A percentile compares a stretch with the other conserved stretches of the same genome.
phyloP scores from a whole-genome alignment of 2,329 filamentous ascomycete species.

The Drechslerella coelobrocha region DNA sequence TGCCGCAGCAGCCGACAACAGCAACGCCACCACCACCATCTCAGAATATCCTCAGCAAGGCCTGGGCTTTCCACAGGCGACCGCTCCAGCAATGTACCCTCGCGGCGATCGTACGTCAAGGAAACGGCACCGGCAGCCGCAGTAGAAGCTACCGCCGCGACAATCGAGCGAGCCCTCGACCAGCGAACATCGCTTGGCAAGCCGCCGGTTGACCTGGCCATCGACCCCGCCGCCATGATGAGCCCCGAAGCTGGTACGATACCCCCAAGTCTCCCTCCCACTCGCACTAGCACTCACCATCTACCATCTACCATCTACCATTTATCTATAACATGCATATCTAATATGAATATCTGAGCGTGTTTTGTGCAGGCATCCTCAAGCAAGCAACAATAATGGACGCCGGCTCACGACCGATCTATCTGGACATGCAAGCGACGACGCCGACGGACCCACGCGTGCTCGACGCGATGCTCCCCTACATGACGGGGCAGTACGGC shows the following conservation, averaged over 20 bases:
- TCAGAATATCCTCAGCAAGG: no score
- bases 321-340: background rate
- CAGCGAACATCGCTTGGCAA: conserved; percentile 24
- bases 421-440: conserved; percentile 97
- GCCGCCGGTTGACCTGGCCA: conserved; percentile 23
- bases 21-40: conserved; percentile 4
- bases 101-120: conserved; percentile 34
- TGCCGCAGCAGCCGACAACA: background rate
- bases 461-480: conserved; percentile 95
- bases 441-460: conserved; percentile 94
- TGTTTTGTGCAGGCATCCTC: conserved; percentile 68
- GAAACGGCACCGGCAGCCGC: conserved; percentile 30
- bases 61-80: background rate
- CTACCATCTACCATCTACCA: background rate
- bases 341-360: background rate
- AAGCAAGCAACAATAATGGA: conserved; percentile 94
- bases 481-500: conserved; percentile 88
- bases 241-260: conserved; percentile 42
- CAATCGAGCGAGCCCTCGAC: conserved; percentile 12
- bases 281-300: no score
- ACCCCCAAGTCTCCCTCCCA: no score
- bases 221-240: conserved; percentile 42
- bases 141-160: conserved; percentile 22
- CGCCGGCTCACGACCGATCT: conserved; percentile 89
- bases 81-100: background rate